Evolutionary conservation across 805 yeast species (phyloP), one percentile per base, ranked within the genome.

Genomic region (Saturnispora besseyi): DNA sequence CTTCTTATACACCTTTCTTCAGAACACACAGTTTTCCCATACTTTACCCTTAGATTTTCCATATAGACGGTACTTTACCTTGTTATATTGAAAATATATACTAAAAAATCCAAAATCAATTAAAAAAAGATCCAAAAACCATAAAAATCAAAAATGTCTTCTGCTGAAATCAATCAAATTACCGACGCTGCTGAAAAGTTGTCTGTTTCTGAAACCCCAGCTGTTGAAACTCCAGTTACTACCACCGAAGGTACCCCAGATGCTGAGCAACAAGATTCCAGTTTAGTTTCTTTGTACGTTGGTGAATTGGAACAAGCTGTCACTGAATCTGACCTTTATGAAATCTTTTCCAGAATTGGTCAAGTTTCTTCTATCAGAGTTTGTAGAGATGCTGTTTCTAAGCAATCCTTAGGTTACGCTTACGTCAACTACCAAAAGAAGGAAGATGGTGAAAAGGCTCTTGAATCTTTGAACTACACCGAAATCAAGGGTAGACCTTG

Each of bases 351-450:
- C 57, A 89, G 87, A 65, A 78, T 91, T 62, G 99, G 98, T 60
- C 89, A 87, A 64, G 98, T 93, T 53, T 80, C 96, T 31, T 87
- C 96, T 55, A 90, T 93, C 70, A 90, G 98, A 76, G 96, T 93
- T 57, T 93, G 99, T 77, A 91, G 99, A 75, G 98, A 93, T 68
- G 95, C 97, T 60, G 84, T 93, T 62, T 82, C 97, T 69, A 87
- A 91, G 77, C 89, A 88, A 67, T 91, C 98, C 55, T 81, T 93
- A 61, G 98, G 99, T 67, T 93, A 93, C 72, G 99, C 96, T 63
- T 93, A 93, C 75, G 96, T 93, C 64, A 93, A 93, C 84, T 93
- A 76, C 83, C 89, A 84, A 75, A 81, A 83, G 70, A 73, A 78
- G 59, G 86, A 78, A 57, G 97, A 93, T 66, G 98, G 96, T 66